phyloP scores from a whole-genome alignment of 2,329 filamentous ascomycete species.

The Tolypocladium tundrense region DNA sequence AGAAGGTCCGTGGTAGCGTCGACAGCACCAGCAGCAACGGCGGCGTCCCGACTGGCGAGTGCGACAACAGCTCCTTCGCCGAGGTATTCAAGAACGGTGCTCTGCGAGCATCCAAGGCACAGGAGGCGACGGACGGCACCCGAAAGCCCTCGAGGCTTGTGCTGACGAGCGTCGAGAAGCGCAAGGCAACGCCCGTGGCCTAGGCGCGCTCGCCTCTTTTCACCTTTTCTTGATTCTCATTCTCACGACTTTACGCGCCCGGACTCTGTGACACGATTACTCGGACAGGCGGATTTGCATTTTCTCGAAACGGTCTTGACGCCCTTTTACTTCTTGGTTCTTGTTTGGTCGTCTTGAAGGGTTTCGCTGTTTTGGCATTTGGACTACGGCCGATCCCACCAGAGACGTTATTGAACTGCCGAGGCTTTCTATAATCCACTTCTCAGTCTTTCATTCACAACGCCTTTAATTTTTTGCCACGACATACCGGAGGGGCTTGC shows the following conservation, averaged over 20 bases:
- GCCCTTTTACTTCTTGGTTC: not conserved
- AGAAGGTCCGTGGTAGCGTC: conserved; percentile 52
- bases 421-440: conserved; percentile 26
- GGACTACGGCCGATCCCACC: not conserved
- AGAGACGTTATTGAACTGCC: conserved; percentile 8
- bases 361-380: not conserved
- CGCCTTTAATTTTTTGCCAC: conserved; percentile 17
- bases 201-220: conserved; percentile 9
- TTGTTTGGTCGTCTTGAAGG: not conserved
- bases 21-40: conserved; percentile 52
- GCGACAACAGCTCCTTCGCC: conserved; percentile 51
- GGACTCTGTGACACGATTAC: conserved; percentile 26
- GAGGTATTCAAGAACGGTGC: conserved; percentile 53
- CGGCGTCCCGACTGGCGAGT: conserved; percentile 32
- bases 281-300: conserved; percentile 21
- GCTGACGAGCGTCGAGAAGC: conserved; percentile 81
- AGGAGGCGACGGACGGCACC: conserved; percentile 48
- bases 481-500: conserved; percentile 13
- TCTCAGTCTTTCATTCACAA: conserved; percentile 28
- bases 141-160: conserved; percentile 82
- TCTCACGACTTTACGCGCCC: conserved; percentile 26
- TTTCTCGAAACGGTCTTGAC: conserved; percentile 7
- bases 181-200: conserved; percentile 41
- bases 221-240: conserved; percentile 14
- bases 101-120: conserved; percentile 38